phyloP scores from a whole-genome alignment of 1,284 basidiomycete species.

The Farysia itapuensis region DNA sequence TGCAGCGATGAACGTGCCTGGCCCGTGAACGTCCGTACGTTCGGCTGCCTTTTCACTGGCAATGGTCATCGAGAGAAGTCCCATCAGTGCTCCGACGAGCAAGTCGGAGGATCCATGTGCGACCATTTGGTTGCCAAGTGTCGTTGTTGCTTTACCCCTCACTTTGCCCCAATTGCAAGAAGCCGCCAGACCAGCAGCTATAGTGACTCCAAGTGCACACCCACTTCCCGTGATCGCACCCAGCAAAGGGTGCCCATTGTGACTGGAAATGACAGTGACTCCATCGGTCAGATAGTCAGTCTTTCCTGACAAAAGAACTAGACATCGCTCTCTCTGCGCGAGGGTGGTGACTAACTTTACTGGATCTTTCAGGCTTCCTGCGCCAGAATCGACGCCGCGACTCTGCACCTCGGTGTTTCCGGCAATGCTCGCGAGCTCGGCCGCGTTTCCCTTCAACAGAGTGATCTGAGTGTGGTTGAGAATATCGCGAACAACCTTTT shows the following conservation, averaged over 20 bases:
- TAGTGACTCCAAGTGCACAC: conserved; percentile 78
- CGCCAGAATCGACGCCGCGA: conserved; percentile 86
- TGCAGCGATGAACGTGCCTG: conserved; percentile 83
- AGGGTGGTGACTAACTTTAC: conserved; percentile 71
- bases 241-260: conserved; percentile 77
- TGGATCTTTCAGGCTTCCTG: conserved; percentile 75
- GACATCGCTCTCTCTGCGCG: conserved; percentile 75
- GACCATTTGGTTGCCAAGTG: conserved; percentile 31
- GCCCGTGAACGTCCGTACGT: conserved; percentile 73
- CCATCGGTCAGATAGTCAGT: conserved; percentile 88
- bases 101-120: conserved; percentile 22
- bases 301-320: conserved; percentile 80
- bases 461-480: conserved; percentile 83
- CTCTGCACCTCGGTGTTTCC: conserved; percentile 71
- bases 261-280: conserved; percentile 67
- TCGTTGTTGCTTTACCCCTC: neutral
- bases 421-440: conserved; percentile 78
- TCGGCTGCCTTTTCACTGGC: conserved; percentile 78
- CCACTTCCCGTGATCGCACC: conserved; percentile 85
- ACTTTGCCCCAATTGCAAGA: conserved; percentile 62
- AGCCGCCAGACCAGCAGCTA: conserved; percentile 73
- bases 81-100: conserved; percentile 48
- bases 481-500: conserved; percentile 68
- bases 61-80: conserved; percentile 77
- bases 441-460: conserved; percentile 93